Evolutionary conservation across 106 monocot genomes (phyloP), one percentile per base, ranked within the genome.

Genomic region (Dendrobium officinale): DNA sequence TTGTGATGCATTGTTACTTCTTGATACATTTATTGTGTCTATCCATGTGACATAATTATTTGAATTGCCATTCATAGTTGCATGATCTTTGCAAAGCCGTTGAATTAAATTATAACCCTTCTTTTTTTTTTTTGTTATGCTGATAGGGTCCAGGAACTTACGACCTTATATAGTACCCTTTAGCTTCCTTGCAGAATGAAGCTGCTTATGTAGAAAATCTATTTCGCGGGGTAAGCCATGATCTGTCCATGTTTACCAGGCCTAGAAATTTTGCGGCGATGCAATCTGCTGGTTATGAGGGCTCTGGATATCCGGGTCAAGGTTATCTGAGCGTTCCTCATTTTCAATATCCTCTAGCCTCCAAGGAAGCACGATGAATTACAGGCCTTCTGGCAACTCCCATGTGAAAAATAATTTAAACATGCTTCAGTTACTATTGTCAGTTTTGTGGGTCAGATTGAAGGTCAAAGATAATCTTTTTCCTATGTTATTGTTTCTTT

Each of bases 171-270:
- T 92, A 92, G 42, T 98, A 98, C 81, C 92, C 93, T 54, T 41
- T 96, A 75, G 11, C 88, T 79, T 80, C 94, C 76, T 83, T 93
- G 88, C 96, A 97, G 88, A 92, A 88, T 87, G 91, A 89, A 82
- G 86, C 88, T 66, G 73, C 87, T 40, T 91, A 85, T 84, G 90
- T 91, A 88, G 87, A 88, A 81, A 94, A 86, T 80, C 4, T 82
- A 64, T 13, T 89, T 5, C 85, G 80, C 47, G 97, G 86, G 31
- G 73, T 82, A 55, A 89, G 77, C 80, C 77, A 89, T 76, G 87
- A 88, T 77, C 47, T 85, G 8, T 81, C 91, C 55, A 77, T 80
- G 31, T 67, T 68, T 24, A 58, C 83, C 9, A 78, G 76, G 29
- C 85, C 90, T 73, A 92, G 87, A 78, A 89, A 87, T 83, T 88